Percentiles rank a stretch among this genome's conserved stretches.
phyloP scores from a whole-genome alignment of 1,284 basidiomycete species.

The Thelephora terrestris region DNA sequence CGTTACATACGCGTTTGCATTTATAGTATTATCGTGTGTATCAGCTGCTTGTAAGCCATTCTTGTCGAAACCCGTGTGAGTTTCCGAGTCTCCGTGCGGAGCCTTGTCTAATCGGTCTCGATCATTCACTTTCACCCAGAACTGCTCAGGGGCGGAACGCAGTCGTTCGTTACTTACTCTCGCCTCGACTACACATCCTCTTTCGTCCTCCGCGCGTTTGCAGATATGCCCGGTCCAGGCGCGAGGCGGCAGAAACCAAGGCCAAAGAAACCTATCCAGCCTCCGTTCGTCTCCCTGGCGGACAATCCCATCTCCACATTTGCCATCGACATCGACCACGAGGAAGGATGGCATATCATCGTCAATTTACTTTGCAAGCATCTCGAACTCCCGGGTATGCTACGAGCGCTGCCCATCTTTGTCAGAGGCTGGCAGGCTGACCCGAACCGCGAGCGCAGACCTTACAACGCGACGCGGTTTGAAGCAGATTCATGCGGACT shows the following conservation, averaged over 20 bases:
- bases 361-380: slow-evolving; percentile 6
- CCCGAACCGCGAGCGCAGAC: slow-evolving; percentile 23
- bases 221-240: slow-evolving; percentile 24
- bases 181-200: background rate
- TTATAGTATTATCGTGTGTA: too few relatives aligned
- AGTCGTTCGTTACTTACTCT: background rate
- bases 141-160: too few relatives aligned
- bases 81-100: too few relatives aligned
- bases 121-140: too few relatives aligned
- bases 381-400: slow-evolving; percentile 7
- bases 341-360: background rate
- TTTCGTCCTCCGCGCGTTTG: background rate
- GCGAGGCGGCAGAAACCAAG: slow-evolving; percentile 17
- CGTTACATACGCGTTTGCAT: too few relatives aligned
- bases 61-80: too few relatives aligned
- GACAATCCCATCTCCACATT: slow-evolving; percentile 9
- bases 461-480: slow-evolving; percentile 37
- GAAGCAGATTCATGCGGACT: slow-evolving; percentile 42
- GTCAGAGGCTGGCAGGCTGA: background rate
- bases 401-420: background rate
- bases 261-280: slow-evolving; percentile 4
- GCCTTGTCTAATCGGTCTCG: too few relatives aligned
- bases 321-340: too few relatives aligned
- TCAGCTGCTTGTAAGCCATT: too few relatives aligned
- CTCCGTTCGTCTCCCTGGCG: slow-evolving; percentile 1